A percentile compares a stretch with the other conserved stretches of the same genome.
Conservation (phyloP, 306 rosid species). For the Vigna trinervia region DNA sequence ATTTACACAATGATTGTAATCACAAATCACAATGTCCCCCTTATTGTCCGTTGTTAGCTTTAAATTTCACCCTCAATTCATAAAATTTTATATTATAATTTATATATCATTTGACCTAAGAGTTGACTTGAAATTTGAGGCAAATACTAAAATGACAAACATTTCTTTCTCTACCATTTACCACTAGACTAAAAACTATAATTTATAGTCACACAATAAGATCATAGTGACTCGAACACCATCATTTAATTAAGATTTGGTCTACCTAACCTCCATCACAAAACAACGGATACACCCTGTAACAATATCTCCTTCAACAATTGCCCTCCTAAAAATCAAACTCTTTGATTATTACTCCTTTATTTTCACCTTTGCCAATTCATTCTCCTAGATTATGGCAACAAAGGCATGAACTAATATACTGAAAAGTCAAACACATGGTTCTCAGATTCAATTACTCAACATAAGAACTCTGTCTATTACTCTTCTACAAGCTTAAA, state of each 20-base stretch:
- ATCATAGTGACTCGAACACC: no score
- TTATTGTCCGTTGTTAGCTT: constrained; percentile 2
- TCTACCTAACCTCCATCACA: no score
- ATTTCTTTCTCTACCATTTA: not conserved
- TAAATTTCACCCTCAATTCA: constrained; percentile 29
- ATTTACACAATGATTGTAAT: not conserved
- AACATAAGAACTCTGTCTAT: not conserved
- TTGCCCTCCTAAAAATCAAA: no score
- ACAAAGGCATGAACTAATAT: constrained; percentile 2
- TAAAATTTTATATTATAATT: not conserved
- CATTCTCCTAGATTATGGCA: constrained; percentile 2
- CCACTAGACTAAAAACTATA: no score
- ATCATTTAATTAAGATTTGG: no score
- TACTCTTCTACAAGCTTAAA: not conserved
- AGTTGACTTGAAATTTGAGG: not conserved
- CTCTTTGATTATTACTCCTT: not conserved
- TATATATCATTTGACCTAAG: constrained; percentile 22
- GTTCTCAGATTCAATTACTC: constrained; percentile 8
- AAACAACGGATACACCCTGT: no score
- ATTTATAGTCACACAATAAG: no score
- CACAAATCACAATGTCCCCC: not conserved
- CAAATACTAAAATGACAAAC: not conserved
- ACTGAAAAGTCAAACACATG: not conserved
- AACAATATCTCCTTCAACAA: no score
- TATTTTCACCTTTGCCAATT: not conserved